Evolutionary conservation across 306 rosid genomes (phyloP).

Genomic region (Aeschynomene evenia): DNA sequence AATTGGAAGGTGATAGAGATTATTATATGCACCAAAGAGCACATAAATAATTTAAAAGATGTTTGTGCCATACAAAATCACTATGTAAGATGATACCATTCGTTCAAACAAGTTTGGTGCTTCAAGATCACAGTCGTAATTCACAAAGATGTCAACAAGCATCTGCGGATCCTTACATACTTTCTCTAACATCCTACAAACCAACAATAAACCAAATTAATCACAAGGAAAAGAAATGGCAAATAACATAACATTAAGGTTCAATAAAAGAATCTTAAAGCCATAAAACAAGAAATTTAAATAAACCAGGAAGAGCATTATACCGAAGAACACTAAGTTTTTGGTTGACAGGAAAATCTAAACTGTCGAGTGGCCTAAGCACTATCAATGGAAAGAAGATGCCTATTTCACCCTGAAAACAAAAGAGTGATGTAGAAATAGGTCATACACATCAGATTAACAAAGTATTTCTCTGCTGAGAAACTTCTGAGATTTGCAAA

Average conservation of each 20-base stretch:
- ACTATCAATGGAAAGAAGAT: constrained; percentile 94
- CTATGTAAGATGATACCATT: constrained; percentile 56
- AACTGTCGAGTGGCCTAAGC: constrained; percentile 85
- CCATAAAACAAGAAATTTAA: constrained; percentile 16
- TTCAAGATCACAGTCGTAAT: constrained; percentile 99
- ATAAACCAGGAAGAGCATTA: constrained; percentile 37
- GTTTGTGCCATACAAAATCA: constrained; percentile 25
- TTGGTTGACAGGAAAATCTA: constrained; percentile 74
- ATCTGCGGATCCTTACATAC: constrained; percentile 94
- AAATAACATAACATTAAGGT: constrained; percentile 19
- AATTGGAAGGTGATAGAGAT: constrained; percentile 31
- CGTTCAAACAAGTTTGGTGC: constrained; percentile 99
- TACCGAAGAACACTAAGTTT: constrained; percentile 95
- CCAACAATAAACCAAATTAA: constrained; percentile 33
- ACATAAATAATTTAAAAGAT: constrained; percentile 5
- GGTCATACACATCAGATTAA: constrained; percentile 32
- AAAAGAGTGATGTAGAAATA: constrained; percentile 21
- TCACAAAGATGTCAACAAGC: constrained; percentile 98
- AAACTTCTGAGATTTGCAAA: constrained; percentile 34
- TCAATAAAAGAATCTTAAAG: neutral
- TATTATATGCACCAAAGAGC: constrained; percentile 16
- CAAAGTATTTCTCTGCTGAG: constrained; percentile 10
- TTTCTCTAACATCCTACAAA: constrained; percentile 93
- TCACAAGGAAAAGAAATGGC: constrained; percentile 27
- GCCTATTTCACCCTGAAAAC: constrained; percentile 97